phyloP scores from a whole-genome alignment of 371 early-diverging fungal genomes.

The Mucor plumbeus region DNA sequence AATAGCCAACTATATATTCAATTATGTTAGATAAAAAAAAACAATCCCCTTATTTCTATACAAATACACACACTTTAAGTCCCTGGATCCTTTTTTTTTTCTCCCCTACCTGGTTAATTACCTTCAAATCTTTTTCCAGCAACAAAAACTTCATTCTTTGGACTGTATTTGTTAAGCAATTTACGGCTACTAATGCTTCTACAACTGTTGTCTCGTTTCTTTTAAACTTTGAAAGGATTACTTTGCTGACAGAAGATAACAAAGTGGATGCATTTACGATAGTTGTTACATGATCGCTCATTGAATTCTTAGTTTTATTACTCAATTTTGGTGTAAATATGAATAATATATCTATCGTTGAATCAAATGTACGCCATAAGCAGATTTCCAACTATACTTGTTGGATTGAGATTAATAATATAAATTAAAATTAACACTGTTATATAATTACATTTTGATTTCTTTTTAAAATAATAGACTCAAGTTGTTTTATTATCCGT shows the following conservation, averaged over 20 bases:
- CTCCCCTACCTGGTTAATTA: background rate
- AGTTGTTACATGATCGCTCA: conserved; percentile 14
- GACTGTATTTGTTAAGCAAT: conserved; percentile 8
- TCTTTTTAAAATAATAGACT: conserved; percentile 14
- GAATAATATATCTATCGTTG: conserved; percentile 23
- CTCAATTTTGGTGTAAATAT: conserved; percentile 25
- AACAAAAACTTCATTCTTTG: conserved; percentile 16
- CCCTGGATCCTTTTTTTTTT: background rate
- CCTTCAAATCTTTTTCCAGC: conserved; percentile 10
- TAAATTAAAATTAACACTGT: background rate
- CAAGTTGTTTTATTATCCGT: conserved; percentile 7
- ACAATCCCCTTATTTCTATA: background rate
- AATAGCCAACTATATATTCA: conserved; percentile 1
- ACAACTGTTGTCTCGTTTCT: conserved; percentile 8
- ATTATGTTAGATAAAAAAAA: background rate
- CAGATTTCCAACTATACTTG: conserved; percentile 22
- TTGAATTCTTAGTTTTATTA: background rate
- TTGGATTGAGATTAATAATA: background rate
- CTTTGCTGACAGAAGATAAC: conserved; percentile 13
- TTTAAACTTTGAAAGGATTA: conserved; percentile 11
- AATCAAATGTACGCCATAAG: conserved; percentile 25
- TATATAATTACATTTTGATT: conserved; percentile 15
- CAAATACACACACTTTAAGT: background rate
- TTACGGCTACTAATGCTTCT: conserved; percentile 10
- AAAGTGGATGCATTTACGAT: conserved; percentile 19